phyloP scores from a whole-genome alignment of 208 protist species.

The Vickermania spadyakhi region DNA sequence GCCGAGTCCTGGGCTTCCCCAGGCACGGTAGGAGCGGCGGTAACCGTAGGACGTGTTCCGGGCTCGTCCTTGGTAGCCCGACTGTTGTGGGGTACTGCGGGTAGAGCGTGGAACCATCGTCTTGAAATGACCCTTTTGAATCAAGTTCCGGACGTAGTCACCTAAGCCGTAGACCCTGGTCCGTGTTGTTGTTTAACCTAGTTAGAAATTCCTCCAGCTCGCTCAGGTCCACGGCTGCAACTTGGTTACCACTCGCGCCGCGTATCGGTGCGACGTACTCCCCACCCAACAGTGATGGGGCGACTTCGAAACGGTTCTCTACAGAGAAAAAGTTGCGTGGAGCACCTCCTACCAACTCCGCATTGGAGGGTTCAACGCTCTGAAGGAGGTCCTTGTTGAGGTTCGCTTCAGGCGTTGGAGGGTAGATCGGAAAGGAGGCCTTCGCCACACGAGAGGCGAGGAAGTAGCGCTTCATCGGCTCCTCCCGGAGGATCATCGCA shows the following conservation, averaged over 20 bases:
- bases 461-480: not conserved
- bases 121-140: not conserved
- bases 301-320: not conserved
- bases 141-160: not conserved
- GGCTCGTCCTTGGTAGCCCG: not conserved
- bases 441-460: not conserved
- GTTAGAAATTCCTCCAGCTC: not conserved
- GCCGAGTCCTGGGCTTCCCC: conserved; percentile 1
- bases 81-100: not conserved
- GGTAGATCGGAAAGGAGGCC: not conserved
- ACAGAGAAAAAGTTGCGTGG: not conserved
- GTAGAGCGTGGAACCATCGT: not conserved
- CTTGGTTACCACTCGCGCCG: not conserved
- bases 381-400: not conserved
- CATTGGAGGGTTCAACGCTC: not conserved
- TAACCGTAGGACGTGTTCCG: conserved; percentile 1
- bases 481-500: not conserved
- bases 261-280: not conserved
- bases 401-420: not conserved
- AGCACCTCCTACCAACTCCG: not conserved
- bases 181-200: not conserved
- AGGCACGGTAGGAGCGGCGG: not conserved
- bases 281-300: not conserved
- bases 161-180: not conserved
- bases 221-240: not conserved